A percentile compares a stretch with the other conserved stretches of the same genome.
These are phyloP conservation scores for Dothiorella sarmentorum DNA, from an alignment of 2,329 filamentous ascomycete genomes.

Conservation along the genomic window DNA sequence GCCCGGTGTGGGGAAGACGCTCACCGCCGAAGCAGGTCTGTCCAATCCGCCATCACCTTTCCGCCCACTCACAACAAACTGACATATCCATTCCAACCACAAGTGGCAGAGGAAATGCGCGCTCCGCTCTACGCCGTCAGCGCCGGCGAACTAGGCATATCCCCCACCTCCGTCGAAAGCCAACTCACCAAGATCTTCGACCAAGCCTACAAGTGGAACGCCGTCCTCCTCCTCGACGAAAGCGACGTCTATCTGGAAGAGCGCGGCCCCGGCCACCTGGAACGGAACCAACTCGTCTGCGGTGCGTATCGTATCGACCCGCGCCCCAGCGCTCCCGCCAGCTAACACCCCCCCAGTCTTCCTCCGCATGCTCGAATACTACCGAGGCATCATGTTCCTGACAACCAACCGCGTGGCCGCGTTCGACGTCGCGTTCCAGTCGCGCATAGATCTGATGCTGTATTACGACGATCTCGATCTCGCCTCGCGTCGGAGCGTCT, in stretches of 20 bases:
- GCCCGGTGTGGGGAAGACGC: slow-evolving; percentile 28
- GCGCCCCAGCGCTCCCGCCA: no score
- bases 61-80: neutral
- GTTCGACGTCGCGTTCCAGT: slow-evolving; percentile 22
- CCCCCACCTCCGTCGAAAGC: slow-evolving; percentile 17
- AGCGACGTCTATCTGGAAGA: slow-evolving; percentile 22
- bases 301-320: no score
- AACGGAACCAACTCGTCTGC: slow-evolving; percentile 25
- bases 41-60: neutral
- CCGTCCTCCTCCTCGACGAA: slow-evolving; percentile 13
- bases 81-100: no score
- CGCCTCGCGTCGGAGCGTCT: neutral
- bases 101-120: slow-evolving; percentile 26
- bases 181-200: slow-evolving; percentile 20
- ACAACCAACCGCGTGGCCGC: slow-evolving; percentile 33
- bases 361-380: slow-evolving; percentile 12
- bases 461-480: slow-evolving; percentile 1
- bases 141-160: slow-evolving; percentile 23
- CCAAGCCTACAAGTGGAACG: slow-evolving; percentile 5
- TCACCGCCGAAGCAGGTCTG: slow-evolving; percentile 23
- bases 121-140: slow-evolving; percentile 24
- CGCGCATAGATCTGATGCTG: slow-evolving; percentile 10
- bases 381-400: slow-evolving; percentile 31
- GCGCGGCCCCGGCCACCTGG: slow-evolving; percentile 20
- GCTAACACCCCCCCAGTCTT: no score